Evolutionary conservation across 805 yeast genomes (phyloP), one percentile per base, ranked within the genome.

Genomic region (Yamadazyma akitaensis): DNA sequence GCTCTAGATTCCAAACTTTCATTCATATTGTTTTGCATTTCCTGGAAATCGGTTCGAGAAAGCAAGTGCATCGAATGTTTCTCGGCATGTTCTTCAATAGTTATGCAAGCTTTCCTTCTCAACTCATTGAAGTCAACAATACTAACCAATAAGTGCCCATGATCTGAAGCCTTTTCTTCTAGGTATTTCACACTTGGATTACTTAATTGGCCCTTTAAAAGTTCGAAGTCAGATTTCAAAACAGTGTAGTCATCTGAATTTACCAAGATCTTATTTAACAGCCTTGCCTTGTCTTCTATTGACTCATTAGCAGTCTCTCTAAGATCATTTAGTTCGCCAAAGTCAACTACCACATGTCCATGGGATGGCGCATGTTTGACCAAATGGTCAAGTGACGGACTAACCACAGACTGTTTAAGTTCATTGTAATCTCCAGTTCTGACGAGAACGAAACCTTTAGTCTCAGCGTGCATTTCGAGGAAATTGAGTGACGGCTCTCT

Each of bases 351-450:
- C 1, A 45, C 38, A 35, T 48, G 51, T 18, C 32, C 38, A 24
- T 50, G 26, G 3, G 49, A 37, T 7, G 45, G 46, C n/a, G 58
- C 58, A 35, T 54, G 55, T 7, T 50, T 19, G 13, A 51, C 45
- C n/a, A 71, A 55, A 17, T 55, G 50, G 30, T 62, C 65, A 21
- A 65, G 42, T 10, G 65, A 51, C 12, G 66, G 65, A 42, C n/a
- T n/a, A n/a, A n/a, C n/a, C n/a, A n/a, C n/a, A n/a, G n/a, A n/a
- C n/a, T n/a, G n/a, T n/a, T n/a, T n/a, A n/a, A n/a, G n/a, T n/a
- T n/a, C n/a, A n/a, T n/a, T n/a, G n/a, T n/a, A n/a, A n/a, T n/a
- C n/a, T n/a, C n/a, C n/a, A n/a, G n/a, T n/a, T n/a, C n/a, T n/a
- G n/a, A n/a, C n/a, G n/a, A n/a, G n/a, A n/a, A n/a, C n/a, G n/a